These are phyloP conservation scores for Trypanosoma rangeli DNA, from an alignment of 208 protist species.

Conservation along the genomic window DNA sequence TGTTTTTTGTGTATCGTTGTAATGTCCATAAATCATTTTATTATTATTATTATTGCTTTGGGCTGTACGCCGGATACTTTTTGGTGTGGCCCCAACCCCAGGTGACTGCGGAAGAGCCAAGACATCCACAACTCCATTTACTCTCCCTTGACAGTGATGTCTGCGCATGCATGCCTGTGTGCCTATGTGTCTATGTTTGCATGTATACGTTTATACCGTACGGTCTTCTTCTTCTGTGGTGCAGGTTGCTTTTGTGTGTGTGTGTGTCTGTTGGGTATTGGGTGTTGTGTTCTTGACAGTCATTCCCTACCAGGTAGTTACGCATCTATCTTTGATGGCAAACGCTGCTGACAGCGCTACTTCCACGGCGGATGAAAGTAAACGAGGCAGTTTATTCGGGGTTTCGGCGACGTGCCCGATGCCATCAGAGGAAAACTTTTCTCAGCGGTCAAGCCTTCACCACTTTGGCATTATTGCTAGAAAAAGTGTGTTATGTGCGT, in stretches of 20 bases:
- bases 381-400: slow-evolving; percentile 4
- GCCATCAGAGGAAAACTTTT: slow-evolving; percentile 35
- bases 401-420: slow-evolving; percentile 3
- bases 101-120: no score
- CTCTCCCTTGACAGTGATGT: no score
- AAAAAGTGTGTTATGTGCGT: slow-evolving; percentile 28
- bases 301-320: slow-evolving; percentile 4
- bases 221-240: no score
- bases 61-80: no score
- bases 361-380: not conserved
- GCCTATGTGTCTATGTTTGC: not conserved
- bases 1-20: slow-evolving; percentile 15
- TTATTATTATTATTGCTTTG: not conserved
- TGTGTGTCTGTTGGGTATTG: slow-evolving; percentile 12
- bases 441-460: slow-evolving; percentile 36
- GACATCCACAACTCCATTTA: no score
- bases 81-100: no score
- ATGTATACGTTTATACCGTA: not conserved
- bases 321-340: not conserved
- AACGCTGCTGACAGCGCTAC: not conserved
- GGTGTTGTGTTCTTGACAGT: slow-evolving; percentile 10
- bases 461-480: slow-evolving; percentile 54
- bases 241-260: not conserved
- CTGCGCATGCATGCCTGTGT: no score
- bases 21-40: slow-evolving; percentile 5